A percentile compares a stretch with the other conserved stretches of the same genome.
phyloP scores from a whole-genome alignment of 1,284 basidiomycete genomes.

The Pseudozyma thailandica region DNA sequence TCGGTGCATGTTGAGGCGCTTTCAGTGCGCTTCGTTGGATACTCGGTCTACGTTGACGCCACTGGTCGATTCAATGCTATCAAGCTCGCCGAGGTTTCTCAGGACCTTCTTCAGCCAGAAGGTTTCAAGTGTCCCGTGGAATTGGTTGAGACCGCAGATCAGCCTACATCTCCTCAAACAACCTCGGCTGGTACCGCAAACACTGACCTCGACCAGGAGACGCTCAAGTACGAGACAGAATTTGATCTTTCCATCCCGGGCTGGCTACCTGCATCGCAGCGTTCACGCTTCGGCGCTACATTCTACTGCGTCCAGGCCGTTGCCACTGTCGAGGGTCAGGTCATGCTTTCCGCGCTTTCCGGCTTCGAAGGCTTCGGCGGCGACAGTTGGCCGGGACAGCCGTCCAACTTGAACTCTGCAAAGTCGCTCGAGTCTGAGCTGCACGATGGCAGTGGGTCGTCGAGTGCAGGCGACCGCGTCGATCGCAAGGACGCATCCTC shows the following conservation, averaged over 20 bases:
- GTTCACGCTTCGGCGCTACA: conserved; percentile 61
- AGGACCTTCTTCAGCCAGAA: conserved; percentile 53
- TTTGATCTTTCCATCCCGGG: conserved; percentile 65
- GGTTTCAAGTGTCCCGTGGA: conserved; percentile 32
- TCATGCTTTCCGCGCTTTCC: conserved; percentile 29
- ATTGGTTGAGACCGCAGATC: conserved; percentile 16
- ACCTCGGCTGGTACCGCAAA: not conserved
- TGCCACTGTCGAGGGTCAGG: conserved; percentile 41
- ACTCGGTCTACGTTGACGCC: conserved; percentile 63
- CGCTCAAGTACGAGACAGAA: conserved; percentile 58
- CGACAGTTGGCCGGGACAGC: conserved; percentile 1
- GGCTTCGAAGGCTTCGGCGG: conserved; percentile 8
- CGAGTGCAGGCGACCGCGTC: not conserved
- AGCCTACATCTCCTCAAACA: not conserved
- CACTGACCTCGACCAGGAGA: not conserved
- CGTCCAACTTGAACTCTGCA: not conserved
- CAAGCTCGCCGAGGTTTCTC: conserved; percentile 50
- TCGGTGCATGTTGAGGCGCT: conserved; percentile 50
- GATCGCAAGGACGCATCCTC: not conserved
- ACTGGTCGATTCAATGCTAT: conserved; percentile 61
- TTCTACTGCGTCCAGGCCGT: conserved; percentile 63
- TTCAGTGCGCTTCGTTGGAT: conserved; percentile 56
- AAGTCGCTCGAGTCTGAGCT: conserved; percentile 39
- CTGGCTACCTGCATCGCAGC: conserved; percentile 64
- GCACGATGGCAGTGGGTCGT: not conserved